phyloP scores from a whole-genome alignment of 768 basidiomycete genomes.

The Tricholoma terreum region DNA sequence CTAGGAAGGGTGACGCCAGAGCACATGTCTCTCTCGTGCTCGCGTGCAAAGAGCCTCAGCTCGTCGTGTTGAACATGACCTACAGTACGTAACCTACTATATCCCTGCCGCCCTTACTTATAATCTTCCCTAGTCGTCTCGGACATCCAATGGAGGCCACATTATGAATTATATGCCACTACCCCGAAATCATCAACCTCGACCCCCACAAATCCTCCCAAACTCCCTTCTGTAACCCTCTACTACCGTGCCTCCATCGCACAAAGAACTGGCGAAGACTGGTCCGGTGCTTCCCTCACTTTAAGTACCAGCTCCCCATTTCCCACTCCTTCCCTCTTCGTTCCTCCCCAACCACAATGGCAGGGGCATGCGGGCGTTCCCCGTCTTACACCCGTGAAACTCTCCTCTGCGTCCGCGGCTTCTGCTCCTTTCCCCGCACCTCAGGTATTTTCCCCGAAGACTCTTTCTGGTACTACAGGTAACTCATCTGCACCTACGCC shows the following conservation, averaged over 20 bases:
- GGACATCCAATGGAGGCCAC: slow-evolving; percentile 48
- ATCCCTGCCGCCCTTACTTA: not conserved
- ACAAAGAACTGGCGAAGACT: slow-evolving; percentile 61
- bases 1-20: slow-evolving; percentile 32
- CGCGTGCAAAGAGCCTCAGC: slow-evolving; percentile 32
- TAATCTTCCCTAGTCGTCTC: slow-evolving; percentile 42
- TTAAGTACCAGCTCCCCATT: slow-evolving; percentile 47
- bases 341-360: not conserved
- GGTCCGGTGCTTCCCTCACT: slow-evolving; percentile 47
- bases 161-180: slow-evolving; percentile 57
- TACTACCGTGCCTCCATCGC: slow-evolving; percentile 53
- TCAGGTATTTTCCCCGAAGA: too few species aligned
- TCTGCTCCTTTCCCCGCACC: too few species aligned
- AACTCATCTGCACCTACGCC: too few species aligned
- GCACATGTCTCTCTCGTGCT: slow-evolving; percentile 44
- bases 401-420: not conserved
- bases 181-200: slow-evolving; percentile 23
- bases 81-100: slow-evolving; percentile 40
- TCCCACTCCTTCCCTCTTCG: not conserved
- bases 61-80: slow-evolving; percentile 45
- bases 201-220: not conserved
- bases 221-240: slow-evolving; percentile 34
- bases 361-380: not conserved
- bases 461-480: too few species aligned
- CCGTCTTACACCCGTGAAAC: not conserved